Conservation (phyloP, 768 basidiomycete genomes). For the Lentinula sp. region DNA sequence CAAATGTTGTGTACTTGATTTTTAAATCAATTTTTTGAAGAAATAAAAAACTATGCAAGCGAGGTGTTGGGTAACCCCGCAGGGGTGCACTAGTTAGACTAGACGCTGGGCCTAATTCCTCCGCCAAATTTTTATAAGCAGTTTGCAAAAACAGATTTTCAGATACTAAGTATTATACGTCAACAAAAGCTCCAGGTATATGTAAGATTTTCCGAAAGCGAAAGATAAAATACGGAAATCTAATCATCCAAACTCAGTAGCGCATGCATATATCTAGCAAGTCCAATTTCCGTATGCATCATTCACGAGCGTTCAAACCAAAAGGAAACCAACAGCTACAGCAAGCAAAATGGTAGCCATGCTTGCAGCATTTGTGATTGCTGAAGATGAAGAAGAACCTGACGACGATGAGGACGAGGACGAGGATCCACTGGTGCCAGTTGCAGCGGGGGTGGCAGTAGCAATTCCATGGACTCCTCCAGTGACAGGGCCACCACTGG, state of each 20-base stretch:
- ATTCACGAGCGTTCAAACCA: neutral
- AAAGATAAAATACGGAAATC: neutral
- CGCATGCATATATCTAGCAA: neutral
- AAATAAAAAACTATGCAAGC: too few species aligned
- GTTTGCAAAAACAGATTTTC: neutral
- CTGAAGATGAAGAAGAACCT: neutral
- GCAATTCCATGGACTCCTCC: slow-evolving; percentile 32
- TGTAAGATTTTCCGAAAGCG: neutral
- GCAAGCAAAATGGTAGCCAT: neutral
- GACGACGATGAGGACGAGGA: slow-evolving; percentile 4
- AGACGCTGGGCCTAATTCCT: neutral
- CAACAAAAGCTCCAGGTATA: neutral
- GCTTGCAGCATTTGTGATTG: neutral
- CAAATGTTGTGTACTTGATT: too few species aligned
- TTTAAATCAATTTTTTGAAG: too few species aligned
- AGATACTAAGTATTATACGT: neutral
- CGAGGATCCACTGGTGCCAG: neutral
- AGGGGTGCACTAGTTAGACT: too few species aligned
- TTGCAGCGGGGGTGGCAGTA: slow-evolving; percentile 8
- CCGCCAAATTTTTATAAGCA: neutral
- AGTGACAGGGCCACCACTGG: slow-evolving; percentile 29
- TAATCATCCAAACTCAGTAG: neutral
- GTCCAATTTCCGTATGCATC: neutral
- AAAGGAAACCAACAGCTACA: neutral
- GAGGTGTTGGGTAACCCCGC: too few species aligned